Percentiles rank a stretch among this genome's conserved stretches.
phyloP scores from a whole-genome alignment of 768 basidiomycete species.

The Lepiota venenata region DNA sequence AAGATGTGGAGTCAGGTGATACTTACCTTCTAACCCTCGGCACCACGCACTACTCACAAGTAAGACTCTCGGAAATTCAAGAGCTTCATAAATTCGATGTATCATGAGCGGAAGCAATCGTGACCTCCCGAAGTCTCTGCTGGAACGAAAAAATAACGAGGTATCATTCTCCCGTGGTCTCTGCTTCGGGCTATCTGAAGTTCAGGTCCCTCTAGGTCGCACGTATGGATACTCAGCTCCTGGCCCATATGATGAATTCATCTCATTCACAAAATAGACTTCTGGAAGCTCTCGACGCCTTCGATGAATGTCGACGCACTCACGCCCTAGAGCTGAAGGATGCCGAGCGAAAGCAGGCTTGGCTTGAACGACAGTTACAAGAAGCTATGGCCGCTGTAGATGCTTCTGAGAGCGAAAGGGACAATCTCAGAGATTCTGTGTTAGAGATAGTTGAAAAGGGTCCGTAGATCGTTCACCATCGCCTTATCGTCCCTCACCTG shows the following conservation, averaged over 20 bases:
- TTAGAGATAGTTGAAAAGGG: conserved; percentile 56
- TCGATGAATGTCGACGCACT: conserved; percentile 39
- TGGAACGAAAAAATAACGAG: not conserved
- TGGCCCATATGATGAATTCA: conserved; percentile 28
- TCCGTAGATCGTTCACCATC: conserved; percentile 24
- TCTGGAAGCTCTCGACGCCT: conserved; percentile 42
- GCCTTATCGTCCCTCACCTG: not conserved
- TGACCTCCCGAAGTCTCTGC: not conserved
- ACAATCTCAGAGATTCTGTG: conserved; percentile 54
- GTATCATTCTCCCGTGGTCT: not conserved
- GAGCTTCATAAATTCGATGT: no score
- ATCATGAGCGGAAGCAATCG: no score
- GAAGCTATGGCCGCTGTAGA: conserved; percentile 28
- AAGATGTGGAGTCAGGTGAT: no score
- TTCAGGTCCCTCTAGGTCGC: not conserved
- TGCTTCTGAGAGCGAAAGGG: conserved; percentile 40
- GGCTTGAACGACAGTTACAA: conserved; percentile 35
- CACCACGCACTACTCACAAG: no score
- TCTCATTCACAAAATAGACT: conserved; percentile 46
- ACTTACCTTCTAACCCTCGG: no score
- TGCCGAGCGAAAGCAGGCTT: conserved; percentile 27
- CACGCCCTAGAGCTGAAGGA: conserved; percentile 38
- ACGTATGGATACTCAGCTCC: conserved; percentile 8
- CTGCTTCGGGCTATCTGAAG: not conserved
- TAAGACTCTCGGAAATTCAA: no score